Base-by-base conservation (phyloP, 1,284 basidiomycete genomes). In the Boletus holoroseus region DNA sequence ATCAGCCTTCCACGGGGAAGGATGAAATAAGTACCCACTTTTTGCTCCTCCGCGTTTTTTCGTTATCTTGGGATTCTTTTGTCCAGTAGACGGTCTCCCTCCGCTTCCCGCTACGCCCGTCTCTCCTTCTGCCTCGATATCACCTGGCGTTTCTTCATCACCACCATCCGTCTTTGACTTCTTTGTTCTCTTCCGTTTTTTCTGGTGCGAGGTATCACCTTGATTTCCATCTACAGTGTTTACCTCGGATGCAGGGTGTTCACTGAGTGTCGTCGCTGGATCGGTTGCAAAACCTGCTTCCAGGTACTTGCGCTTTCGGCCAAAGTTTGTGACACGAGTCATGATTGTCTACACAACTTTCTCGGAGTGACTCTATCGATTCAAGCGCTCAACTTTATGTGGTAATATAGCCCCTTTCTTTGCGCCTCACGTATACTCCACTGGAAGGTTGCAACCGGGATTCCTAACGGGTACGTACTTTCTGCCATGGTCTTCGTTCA, bases 291-390 rank as follows among this genome's bases (percentile, higher is more conserved):
- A 79, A 0, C 78, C 81, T 18, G 85, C 81, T 55, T 88, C 73
- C n/a, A 88, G 58, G 58, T 85, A 80, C 7, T 80, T 82, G 45
- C 86, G 74, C 64, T 90, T 90, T 45, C 76, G 74, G 15, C 81
- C 83, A 62, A 88, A 75, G 58, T 81, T 82, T 8, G 43, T 44
- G 35, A 41, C n/a, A 13, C 43, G 43, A 16, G 43, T 41, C 43
- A 44, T 44, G 37, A 26, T 12, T 18, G 35, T 26, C 34, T 24
- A 12, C 16, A 6, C 16, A 7, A 13, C 15, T 9, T 8, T 15
- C 20, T 8, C 11, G 16, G 5, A 34, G n/a, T 8, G 2, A 20
- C 9, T 37, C 18, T 7, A 8, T 7, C n/a, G 7, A 22, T 4
- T 22, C 22, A 22, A 22, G 22, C 3, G 22, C 22, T 15, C 13